These are phyloP conservation scores for Fusarium chaquense DNA, from an alignment of 2,329 filamentous ascomycete species.

Conservation along the genomic window DNA sequence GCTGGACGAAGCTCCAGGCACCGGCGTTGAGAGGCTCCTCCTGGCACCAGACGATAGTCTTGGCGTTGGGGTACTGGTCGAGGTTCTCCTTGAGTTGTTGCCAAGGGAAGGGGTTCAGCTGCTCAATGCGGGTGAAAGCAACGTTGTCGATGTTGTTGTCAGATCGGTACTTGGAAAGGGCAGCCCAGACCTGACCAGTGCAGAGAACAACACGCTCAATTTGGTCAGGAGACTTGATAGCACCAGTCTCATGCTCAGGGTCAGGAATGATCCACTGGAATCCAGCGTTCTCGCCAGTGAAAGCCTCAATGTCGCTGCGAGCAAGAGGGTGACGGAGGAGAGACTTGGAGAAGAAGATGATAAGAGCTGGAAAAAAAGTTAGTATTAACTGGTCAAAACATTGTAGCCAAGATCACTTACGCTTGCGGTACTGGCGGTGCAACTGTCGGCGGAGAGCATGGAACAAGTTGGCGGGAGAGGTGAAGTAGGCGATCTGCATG, in stretches of 20 bases:
- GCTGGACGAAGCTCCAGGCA: conserved; percentile 97
- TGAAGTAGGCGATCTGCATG: conserved; percentile 98
- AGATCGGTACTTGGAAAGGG: conserved; percentile 90
- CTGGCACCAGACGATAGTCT: conserved; percentile 97
- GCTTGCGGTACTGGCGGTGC: conserved; percentile 99
- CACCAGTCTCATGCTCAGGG: conserved; percentile 80
- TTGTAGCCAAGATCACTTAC: conserved; percentile 66
- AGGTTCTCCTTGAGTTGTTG: conserved; percentile 96
- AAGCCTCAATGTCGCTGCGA: conserved; percentile 90
- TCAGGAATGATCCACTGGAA: conserved; percentile 98
- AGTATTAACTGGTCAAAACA: conserved; percentile 19
- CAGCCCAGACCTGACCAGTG: conserved; percentile 92
- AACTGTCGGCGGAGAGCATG: conserved; percentile 97
- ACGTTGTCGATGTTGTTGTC: conserved; percentile 89
- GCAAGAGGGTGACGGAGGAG: conserved; percentile 94
- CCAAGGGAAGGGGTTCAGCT: conserved; percentile 99
- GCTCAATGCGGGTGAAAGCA: conserved; percentile 94
- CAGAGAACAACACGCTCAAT: conserved; percentile 96
- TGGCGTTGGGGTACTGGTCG: conserved; percentile 95
- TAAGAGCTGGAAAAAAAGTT: conserved; percentile 67
- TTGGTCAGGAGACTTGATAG: conserved; percentile 82
- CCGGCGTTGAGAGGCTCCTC: conserved; percentile 98
- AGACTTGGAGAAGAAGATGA: conserved; percentile 99
- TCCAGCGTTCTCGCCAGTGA: conserved; percentile 83
- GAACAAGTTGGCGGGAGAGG: conserved; percentile 95